Evolutionary conservation across 2,329 filamentous ascomycete genomes (phyloP).

Genomic region (Leptographium wingfieldii): DNA sequence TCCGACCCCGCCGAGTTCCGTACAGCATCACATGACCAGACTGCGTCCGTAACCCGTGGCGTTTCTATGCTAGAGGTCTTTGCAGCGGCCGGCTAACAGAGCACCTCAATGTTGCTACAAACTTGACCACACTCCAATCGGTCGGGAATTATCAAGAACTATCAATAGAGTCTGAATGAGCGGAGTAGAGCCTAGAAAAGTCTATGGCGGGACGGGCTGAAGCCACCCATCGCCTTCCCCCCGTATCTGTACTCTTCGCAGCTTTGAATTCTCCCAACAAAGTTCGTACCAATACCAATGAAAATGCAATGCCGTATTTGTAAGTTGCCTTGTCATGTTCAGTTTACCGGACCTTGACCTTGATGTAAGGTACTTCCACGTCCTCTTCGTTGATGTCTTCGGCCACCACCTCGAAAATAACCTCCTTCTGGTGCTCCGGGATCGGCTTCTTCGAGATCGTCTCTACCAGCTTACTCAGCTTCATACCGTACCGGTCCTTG

Average conservation of each 20-base stretch:
- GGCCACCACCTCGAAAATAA: slow-evolving; percentile 92
- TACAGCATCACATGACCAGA: background rate
- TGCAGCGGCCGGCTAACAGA: too few species aligned
- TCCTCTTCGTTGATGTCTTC: slow-evolving; percentile 85
- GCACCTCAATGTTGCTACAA: too few species aligned
- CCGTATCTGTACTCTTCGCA: background rate
- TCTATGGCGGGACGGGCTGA: background rate
- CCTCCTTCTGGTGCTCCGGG: slow-evolving; percentile 81
- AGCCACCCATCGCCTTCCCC: background rate
- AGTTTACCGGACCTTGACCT: slow-evolving; percentile 54
- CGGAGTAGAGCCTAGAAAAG: background rate
- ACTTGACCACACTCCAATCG: too few species aligned
- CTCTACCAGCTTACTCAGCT: slow-evolving; percentile 79
- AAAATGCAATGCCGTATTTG: background rate
- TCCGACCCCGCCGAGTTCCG: background rate
- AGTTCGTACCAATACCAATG: background rate
- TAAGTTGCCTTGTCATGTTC: background rate
- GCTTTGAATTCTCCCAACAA: background rate
- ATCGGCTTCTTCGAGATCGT: slow-evolving; percentile 85
- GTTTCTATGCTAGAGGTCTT: too few species aligned
- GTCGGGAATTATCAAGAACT: background rate
- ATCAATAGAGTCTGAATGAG: background rate
- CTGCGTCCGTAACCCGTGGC: background rate
- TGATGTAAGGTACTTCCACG: slow-evolving; percentile 93
- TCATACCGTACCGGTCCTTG: slow-evolving; percentile 71